Evolutionary conservation across 1,139 yeast species (phyloP).

Genomic region (Kodamaea derodonti): DNA sequence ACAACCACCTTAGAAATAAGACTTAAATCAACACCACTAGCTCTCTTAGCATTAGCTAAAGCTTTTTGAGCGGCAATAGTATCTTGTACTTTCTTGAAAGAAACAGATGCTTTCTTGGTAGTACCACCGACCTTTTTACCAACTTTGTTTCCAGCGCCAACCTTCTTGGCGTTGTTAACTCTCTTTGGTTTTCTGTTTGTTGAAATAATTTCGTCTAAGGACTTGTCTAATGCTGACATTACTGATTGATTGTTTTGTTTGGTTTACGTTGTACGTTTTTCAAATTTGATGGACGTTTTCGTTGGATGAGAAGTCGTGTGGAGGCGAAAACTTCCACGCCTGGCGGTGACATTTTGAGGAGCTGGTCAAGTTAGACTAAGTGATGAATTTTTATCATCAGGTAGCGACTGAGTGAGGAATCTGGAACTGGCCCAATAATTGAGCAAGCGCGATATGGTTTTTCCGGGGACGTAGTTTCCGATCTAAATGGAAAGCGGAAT

Average conservation of each 20-base stretch:
- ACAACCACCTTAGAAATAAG: constrained; percentile 74
- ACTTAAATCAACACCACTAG: constrained; percentile 42
- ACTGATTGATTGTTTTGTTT: constrained; percentile 6
- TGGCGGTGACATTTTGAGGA: too few relatives aligned
- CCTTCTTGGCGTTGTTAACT: constrained; percentile 14
- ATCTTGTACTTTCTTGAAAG: constrained; percentile 34
- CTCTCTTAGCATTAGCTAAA: constrained; percentile 15
- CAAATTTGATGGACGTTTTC: constrained; percentile 1
- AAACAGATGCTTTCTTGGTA: constrained; percentile 30
- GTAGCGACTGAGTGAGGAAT: too few relatives aligned
- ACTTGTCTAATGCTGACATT: constrained; percentile 74
- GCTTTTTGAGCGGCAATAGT: constrained; percentile 31
- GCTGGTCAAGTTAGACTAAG: too few relatives aligned
- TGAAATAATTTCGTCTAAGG: constrained; percentile 92
- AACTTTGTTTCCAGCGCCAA: constrained; percentile 33
- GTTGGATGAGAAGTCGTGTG: not conserved
- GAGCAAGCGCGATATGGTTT: too few relatives aligned
- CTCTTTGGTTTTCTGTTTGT: constrained; percentile 42
- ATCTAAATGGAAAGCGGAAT: too few relatives aligned
- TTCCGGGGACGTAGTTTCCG: too few relatives aligned
- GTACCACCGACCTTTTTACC: constrained; percentile 35
- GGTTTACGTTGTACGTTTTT: too few relatives aligned
- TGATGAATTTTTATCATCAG: too few relatives aligned
- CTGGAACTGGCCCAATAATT: too few relatives aligned
- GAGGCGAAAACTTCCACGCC: not conserved